Evolutionary conservation across 441 rosid genomes (phyloP).

Genomic region (Corymbia citriodora): DNA sequence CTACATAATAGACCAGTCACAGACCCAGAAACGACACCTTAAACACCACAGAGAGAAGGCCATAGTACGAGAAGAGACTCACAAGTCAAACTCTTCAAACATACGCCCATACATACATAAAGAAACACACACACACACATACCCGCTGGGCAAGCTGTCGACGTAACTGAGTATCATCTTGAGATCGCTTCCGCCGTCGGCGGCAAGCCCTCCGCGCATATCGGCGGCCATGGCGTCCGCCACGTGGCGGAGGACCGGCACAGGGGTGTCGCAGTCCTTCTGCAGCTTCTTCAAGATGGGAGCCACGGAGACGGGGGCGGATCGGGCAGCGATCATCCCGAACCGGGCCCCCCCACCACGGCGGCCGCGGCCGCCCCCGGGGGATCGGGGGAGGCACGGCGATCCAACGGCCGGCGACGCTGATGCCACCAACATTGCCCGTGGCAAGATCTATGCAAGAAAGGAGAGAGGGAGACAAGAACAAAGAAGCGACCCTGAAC

Average conservation of each 20-base stretch:
- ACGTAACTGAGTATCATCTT: conserved; percentile 81
- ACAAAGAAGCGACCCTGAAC: background rate
- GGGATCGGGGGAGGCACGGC: conserved; percentile 18
- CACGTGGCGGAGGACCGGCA: conserved; percentile 56
- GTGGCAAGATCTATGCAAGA: conserved; percentile 15
- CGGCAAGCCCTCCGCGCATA: conserved; percentile 71
- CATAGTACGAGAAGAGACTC: background rate
- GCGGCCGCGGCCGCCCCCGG: background rate
- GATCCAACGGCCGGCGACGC: conserved; percentile 28
- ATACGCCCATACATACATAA: background rate
- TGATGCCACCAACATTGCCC: conserved; percentile 31
- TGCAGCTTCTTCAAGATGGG: conserved; percentile 60
- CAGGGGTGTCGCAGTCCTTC: conserved; percentile 59
- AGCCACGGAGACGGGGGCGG: conserved; percentile 29
- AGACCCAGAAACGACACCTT: background rate
- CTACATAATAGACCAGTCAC: background rate
- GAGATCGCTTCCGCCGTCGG: conserved; percentile 66
- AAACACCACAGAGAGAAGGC: background rate
- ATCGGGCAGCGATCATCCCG: conserved; percentile 45
- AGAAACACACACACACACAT: background rate
- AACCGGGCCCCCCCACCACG: conserved; percentile 3
- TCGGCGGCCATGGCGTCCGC: conserved; percentile 63
- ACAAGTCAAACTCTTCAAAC: background rate
- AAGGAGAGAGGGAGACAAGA: background rate
- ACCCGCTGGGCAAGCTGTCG: conserved; percentile 78